These are phyloP conservation scores for Ogataea allantospora DNA, from an alignment of 805 yeast species.

Conservation along the genomic window DNA sequence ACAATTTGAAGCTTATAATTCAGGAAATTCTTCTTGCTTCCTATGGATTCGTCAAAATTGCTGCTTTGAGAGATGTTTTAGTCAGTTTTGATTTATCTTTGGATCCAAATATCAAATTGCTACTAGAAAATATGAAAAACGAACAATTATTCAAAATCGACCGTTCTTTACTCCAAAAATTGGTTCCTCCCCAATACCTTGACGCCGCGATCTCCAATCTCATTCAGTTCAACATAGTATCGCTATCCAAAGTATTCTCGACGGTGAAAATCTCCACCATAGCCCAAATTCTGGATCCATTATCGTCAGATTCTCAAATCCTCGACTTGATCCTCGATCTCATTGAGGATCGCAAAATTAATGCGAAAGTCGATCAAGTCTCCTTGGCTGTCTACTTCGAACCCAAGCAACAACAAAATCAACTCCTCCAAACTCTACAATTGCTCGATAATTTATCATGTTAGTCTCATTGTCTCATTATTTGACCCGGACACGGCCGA, in stretches of 20 bases:
- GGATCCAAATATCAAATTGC: not conserved
- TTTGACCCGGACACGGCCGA: constrained; percentile 54
- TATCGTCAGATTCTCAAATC: constrained; percentile 8
- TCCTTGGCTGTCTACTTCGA: constrained; percentile 19
- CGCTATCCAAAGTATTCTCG: constrained; percentile 22
- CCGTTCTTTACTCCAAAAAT: not conserved
- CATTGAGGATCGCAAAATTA: constrained; percentile 21
- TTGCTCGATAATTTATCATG: constrained; percentile 5
- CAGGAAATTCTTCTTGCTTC: constrained; percentile 14
- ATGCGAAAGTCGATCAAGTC: constrained; percentile 28
- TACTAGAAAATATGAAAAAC: constrained; percentile 3
- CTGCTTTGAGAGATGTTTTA: constrained; percentile 3
- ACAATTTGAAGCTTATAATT: constrained; percentile 2
- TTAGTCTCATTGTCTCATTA: no score
- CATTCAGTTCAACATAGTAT: constrained; percentile 24
- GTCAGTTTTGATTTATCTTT: not conserved
- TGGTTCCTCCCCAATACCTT: constrained; percentile 1
- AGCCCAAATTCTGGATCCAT: constrained; percentile 12
- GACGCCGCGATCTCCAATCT: constrained; percentile 11
- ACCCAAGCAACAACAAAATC: not conserved
- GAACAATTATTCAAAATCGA: constrained; percentile 1
- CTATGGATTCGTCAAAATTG: constrained; percentile 15
- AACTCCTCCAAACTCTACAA: not conserved
- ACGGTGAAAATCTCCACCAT: constrained; percentile 20
- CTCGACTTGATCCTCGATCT: constrained; percentile 20